phyloP scores from a whole-genome alignment of 73 alveolate genomes.

The Stentor roeselii region DNA sequence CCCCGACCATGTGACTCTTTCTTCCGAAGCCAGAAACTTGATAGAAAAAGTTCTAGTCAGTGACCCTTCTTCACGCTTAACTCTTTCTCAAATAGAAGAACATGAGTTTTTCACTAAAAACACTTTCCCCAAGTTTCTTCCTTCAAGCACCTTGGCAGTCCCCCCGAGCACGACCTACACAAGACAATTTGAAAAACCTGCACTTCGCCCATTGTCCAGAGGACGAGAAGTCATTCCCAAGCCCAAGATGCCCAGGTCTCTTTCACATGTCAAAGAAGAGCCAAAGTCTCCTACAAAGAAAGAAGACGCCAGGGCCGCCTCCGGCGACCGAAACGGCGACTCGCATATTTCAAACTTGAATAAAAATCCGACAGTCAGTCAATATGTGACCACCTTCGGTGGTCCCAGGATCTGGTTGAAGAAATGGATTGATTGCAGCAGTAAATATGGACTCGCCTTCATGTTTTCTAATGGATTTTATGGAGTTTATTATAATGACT shows the following conservation, averaged over 20 bases:
- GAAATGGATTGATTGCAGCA: constrained; percentile 51
- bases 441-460: constrained; percentile 54
- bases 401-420: constrained; percentile 37
- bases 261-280: background rate
- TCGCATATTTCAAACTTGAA: background rate
- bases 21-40: constrained; percentile 59
- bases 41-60: constrained; percentile 56
- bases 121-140: constrained; percentile 70
- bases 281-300: background rate
- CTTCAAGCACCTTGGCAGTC: constrained; percentile 71
- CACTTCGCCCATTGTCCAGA: background rate
- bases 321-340: background rate
- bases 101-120: constrained; percentile 70
- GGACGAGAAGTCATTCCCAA: background rate
- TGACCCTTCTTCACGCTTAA: constrained; percentile 74
- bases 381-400: background rate
- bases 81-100: constrained; percentile 57
- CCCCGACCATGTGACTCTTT: constrained; percentile 69
- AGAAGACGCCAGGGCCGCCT: background rate
- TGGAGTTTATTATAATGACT: constrained; percentile 50
- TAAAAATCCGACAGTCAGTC: background rate
- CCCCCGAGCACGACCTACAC: constrained; percentile 64
- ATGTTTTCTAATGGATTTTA: constrained; percentile 33
- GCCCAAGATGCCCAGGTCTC: background rate
- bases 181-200: constrained; percentile 55